Conservation (phyloP, 495 filamentous ascomycete species). For the Penicillium crystallinum region DNA sequence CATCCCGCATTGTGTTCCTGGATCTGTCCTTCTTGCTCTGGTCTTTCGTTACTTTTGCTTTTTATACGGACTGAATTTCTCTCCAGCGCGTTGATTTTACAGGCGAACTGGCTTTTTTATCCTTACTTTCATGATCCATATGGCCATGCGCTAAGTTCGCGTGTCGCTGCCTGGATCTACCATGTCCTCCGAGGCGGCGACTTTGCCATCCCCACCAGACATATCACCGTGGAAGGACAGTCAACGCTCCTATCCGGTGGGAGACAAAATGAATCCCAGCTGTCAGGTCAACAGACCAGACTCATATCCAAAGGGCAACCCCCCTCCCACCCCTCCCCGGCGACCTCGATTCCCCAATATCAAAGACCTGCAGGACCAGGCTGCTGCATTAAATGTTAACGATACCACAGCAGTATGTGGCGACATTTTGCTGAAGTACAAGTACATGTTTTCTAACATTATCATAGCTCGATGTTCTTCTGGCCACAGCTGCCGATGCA, state of each 20-base stretch:
- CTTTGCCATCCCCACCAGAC: slow-evolving; percentile 36
- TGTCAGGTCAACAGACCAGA: slow-evolving; percentile 21
- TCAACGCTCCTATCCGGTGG: slow-evolving; percentile 26
- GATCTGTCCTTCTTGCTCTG: slow-evolving; percentile 9
- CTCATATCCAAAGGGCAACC: slow-evolving; percentile 22
- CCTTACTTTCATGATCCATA: background rate
- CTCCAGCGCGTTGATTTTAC: background rate
- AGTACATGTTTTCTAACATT: slow-evolving; percentile 15
- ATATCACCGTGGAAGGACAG: slow-evolving; percentile 34
- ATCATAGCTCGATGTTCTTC: slow-evolving; percentile 30
- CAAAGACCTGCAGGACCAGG: slow-evolving; percentile 61
- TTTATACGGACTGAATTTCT: background rate
- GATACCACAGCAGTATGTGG: slow-evolving; percentile 40
- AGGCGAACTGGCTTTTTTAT: background rate
- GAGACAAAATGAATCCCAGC: slow-evolving; percentile 29
- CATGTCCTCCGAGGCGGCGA: slow-evolving; percentile 44
- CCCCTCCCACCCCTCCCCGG: slow-evolving; percentile 7
- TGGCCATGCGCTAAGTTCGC: slow-evolving; percentile 26
- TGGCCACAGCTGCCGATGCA: slow-evolving; percentile 33
- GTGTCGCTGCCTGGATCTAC: slow-evolving; percentile 20
- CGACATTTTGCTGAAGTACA: background rate
- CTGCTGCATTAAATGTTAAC: slow-evolving; percentile 36
- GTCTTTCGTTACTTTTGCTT: slow-evolving; percentile 9
- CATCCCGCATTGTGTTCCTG: slow-evolving; percentile 18
- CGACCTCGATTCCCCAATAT: slow-evolving; percentile 59